Evolutionary conservation across 2,329 filamentous ascomycete species (phyloP).

Genomic region (Chaetomiaceae sp.): DNA sequence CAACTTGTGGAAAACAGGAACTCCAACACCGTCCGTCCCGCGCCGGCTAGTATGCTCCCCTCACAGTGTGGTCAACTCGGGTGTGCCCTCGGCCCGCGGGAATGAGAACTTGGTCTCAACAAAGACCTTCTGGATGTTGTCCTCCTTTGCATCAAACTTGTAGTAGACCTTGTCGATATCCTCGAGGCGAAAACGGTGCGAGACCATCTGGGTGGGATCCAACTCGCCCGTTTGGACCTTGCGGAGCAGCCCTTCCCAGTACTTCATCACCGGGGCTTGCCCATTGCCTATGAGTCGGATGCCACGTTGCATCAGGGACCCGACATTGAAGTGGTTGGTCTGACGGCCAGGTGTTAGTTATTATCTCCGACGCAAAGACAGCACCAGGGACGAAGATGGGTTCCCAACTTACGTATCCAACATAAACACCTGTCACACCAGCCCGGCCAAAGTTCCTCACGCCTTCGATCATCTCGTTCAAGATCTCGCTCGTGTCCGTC

Average conservation of each 20-base stretch:
- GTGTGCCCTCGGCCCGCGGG: slow-evolving; percentile 40
- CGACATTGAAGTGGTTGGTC: slow-evolving; percentile 80
- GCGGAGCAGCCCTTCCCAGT: slow-evolving; percentile 73
- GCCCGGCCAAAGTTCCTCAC: slow-evolving; percentile 67
- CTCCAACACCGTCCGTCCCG: background rate
- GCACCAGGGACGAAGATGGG: background rate
- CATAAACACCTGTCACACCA: slow-evolving; percentile 69
- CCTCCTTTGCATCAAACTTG: slow-evolving; percentile 56
- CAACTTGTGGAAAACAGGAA: too few relatives aligned
- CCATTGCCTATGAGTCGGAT: slow-evolving; percentile 68
- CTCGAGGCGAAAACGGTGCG: slow-evolving; percentile 70
- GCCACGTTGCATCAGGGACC: slow-evolving; percentile 80
- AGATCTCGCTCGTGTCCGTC: slow-evolving; percentile 76
- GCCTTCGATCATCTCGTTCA: slow-evolving; percentile 76
- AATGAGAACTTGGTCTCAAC: slow-evolving; percentile 54
- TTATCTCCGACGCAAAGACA: too few relatives aligned
- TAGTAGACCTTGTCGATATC: slow-evolving; percentile 64
- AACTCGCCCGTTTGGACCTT: slow-evolving; percentile 63
- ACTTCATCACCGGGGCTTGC: slow-evolving; percentile 70
- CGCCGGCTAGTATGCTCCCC: slow-evolving; percentile 21
- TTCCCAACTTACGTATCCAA: slow-evolving; percentile 49
- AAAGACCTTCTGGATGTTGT: slow-evolving; percentile 78
- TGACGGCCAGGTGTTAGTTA: slow-evolving; percentile 25
- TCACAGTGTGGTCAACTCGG: slow-evolving; percentile 37
- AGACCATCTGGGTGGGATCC: slow-evolving; percentile 74